Base-by-base conservation (phyloP, 1,284 basidiomycete genomes). In the Cryptococcus deneoformans region DNA sequence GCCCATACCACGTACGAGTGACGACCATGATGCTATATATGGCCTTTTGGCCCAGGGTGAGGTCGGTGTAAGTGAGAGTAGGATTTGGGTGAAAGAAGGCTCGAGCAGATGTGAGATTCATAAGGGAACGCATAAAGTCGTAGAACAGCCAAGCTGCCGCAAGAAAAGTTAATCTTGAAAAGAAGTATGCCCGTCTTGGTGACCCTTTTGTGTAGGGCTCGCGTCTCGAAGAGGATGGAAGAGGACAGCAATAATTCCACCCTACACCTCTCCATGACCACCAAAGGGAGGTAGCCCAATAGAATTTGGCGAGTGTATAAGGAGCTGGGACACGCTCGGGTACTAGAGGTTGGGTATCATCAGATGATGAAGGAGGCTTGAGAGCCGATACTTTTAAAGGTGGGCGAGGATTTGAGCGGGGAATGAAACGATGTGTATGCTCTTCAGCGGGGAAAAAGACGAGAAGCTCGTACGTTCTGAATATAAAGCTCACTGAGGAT, bases 221-320 rank as follows among this genome's bases (percentile, higher is more conserved):
- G 20, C 35, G 20, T 5, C 12, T 34, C 36, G 65, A 66, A 5
- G 67, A 66, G 2, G 53, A 36, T 1, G 68, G 62, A 1, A 75
- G 60, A 1, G 67, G 63, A 14, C 66, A 61, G 24, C 55, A 55
- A 40, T 60, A 70, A 61, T 71, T 72, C 74, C 74, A 76, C 2
- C 74, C 74, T 3, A 76, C 65, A 34, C 74, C 72, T 10, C 74
- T 62, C 40, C 52, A 63, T 1, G 72, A 72, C 61, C 63, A 72
- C 29, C 29, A 68, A 35, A 72, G 62, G 16, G 62, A 65, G 0
- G 47, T 34, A 0, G 70, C 65, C 74, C 74, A 76, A 40, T 56
- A 61, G 16, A 71, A 54, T 56, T 75, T 75, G n/a, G 67, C 63
- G 37, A 62, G 56, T 1, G 70, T 76, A 59, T 64, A 69, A 1